A percentile compares a stretch with the other conserved stretches of the same genome.
Conservation (phyloP, 164 flowering plant species). For the Vitis rupestris region DNA sequence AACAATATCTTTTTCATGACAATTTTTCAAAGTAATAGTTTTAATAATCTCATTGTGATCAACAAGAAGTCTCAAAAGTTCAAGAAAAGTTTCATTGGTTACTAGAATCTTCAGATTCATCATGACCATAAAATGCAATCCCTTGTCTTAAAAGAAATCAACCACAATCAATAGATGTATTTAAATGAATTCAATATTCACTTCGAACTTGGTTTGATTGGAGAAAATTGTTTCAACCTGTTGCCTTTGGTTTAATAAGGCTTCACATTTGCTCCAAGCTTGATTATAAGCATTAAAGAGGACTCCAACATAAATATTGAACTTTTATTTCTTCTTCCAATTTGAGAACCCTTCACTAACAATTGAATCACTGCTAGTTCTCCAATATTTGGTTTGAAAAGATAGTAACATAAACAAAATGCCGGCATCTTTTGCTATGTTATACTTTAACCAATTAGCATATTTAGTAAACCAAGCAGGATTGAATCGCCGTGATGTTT, state of each 20-base stretch:
- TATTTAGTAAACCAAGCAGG: background rate
- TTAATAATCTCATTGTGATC: slow-evolving; percentile 4
- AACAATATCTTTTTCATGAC: slow-evolving; percentile 6
- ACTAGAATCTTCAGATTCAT: slow-evolving; percentile 1
- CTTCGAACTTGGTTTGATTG: background rate
- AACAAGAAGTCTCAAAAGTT: slow-evolving; percentile 1
- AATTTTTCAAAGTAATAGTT: background rate
- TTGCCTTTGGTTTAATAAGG: no score
- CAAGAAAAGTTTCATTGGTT: slow-evolving; percentile 10
- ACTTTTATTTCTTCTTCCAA: background rate
- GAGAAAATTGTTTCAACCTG: background rate
- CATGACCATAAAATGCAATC: no score
- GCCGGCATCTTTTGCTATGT: background rate
- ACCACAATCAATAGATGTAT: no score
- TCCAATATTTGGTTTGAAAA: background rate
- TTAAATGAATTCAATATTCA: no score
- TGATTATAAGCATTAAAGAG: no score
- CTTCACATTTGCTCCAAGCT: no score
- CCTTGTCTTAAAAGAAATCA: no score
- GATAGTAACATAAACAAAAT: slow-evolving; percentile 1
- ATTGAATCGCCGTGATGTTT: no score
- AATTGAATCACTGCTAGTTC: background rate
- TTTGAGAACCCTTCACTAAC: no score
- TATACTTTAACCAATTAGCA: slow-evolving; percentile 9
- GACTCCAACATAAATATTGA: background rate